These are phyloP conservation scores for Sporothrix protearum DNA, from an alignment of 2,329 filamentous ascomycete genomes.

Conservation along the genomic window DNA sequence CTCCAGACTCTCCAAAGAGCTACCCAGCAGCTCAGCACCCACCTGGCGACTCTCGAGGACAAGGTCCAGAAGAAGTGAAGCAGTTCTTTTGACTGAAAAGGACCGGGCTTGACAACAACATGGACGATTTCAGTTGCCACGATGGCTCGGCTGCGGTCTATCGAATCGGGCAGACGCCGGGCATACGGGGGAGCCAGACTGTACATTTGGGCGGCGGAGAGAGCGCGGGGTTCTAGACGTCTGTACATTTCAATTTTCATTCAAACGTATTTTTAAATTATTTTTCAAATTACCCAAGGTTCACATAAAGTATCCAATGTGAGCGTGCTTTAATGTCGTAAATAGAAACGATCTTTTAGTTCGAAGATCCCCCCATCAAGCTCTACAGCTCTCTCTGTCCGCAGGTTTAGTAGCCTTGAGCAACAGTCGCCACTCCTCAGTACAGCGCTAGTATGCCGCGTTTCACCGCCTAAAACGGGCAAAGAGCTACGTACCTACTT, in stretches of 20 bases:
- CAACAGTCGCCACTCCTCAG: background rate
- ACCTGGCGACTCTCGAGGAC: conserved; percentile 77
- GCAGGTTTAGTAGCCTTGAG: background rate
- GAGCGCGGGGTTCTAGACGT: background rate
- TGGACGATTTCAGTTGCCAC: too few relatives aligned
- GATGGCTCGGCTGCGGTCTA: background rate
- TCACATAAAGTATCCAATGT: too few relatives aligned
- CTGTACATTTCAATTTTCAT: conserved; percentile 16
- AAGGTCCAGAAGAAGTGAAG: conserved; percentile 64
- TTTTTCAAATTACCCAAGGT: too few relatives aligned
- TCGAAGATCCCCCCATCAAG: background rate
- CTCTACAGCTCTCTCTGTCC: background rate
- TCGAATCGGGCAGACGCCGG: background rate
- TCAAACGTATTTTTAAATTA: background rate
- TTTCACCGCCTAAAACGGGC: background rate
- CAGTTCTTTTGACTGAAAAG: too few relatives aligned
- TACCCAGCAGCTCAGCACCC: conserved; percentile 79
- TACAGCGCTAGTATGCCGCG: background rate
- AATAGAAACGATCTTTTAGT: background rate
- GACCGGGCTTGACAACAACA: background rate
- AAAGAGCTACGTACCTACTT: background rate
- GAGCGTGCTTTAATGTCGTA: background rate
- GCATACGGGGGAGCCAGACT: conserved; percentile 3
- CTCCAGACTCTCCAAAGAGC: conserved; percentile 77
- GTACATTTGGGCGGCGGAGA: background rate